phyloP scores from a whole-genome alignment of 305 asterid species.

The Coffea humblotiana region DNA sequence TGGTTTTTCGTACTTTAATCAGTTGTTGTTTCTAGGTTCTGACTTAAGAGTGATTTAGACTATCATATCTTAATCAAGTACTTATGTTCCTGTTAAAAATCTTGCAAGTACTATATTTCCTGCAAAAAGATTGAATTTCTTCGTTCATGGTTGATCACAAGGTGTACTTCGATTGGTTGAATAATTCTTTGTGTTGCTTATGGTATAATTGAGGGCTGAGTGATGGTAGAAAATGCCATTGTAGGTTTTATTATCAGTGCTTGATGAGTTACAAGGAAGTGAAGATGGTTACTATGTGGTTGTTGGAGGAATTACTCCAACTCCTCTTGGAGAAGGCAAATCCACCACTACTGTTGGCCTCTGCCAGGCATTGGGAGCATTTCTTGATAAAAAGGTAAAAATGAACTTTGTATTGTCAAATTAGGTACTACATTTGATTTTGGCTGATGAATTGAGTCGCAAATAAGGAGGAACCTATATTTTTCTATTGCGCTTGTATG shows the following conservation, averaged over 20 bases:
- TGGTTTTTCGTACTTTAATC: too few species aligned
- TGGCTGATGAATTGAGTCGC: background rate
- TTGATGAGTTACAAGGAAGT: constrained; percentile 64
- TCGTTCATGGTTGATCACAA: background rate
- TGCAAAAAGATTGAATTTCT: background rate
- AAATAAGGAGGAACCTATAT: background rate
- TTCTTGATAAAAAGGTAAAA: constrained; percentile 84
- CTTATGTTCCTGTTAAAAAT: too few species aligned
- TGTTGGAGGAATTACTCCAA: constrained; percentile 94
- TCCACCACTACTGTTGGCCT: constrained; percentile 96
- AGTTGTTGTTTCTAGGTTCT: too few species aligned
- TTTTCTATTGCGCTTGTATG: background rate
- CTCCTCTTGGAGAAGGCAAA: constrained; percentile 99
- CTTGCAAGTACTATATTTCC: too few species aligned
- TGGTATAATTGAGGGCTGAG: background rate
- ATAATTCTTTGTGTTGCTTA: background rate
- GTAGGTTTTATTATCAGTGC: constrained; percentile 72
- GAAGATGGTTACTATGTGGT: constrained; percentile 90
- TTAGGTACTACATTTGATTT: background rate
- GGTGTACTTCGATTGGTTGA: background rate
- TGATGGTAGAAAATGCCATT: constrained; percentile 10
- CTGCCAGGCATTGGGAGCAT: constrained; percentile 97
- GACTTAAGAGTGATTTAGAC: too few species aligned
- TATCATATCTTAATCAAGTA: too few species aligned
- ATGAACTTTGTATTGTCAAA: too few species aligned